Conservation (phyloP, 257 asterid genomes). For the Solanum medicagineum region DNA sequence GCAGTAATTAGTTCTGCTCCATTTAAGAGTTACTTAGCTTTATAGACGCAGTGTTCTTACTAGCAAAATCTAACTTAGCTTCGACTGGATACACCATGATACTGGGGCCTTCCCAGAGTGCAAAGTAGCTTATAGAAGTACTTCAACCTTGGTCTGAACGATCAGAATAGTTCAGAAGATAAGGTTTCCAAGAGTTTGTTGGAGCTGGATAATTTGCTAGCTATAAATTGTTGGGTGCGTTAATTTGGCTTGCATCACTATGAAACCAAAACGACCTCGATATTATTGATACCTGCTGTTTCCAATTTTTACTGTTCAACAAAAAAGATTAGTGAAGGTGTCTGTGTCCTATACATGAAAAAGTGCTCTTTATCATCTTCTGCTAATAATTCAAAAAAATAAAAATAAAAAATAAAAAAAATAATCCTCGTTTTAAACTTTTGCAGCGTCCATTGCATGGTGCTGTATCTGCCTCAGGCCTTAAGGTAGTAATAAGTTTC, state of each 20-base stretch:
- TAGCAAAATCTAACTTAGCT: not conserved
- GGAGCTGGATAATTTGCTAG: not conserved
- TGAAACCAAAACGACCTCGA: not conserved
- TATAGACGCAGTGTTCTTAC: not conserved
- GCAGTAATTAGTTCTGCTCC: not conserved
- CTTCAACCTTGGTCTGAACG: not conserved
- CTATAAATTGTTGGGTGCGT: not conserved
- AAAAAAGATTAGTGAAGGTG: not conserved
- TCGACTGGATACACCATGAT: not conserved
- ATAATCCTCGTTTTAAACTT: not conserved
- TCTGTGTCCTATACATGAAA: not conserved
- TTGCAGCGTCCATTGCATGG: slow-evolving; percentile 25
- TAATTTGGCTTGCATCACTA: not conserved
- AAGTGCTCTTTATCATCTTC: not conserved
- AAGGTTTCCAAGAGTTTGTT: not conserved
- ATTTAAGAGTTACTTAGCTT: not conserved
- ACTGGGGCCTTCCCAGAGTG: not conserved
- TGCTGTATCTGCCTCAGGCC: slow-evolving; percentile 35
- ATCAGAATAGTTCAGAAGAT: not conserved
- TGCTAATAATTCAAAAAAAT: not conserved
- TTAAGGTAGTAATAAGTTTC: slow-evolving; percentile 35
- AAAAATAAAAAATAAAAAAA: not conserved
- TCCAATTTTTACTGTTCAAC: not conserved
- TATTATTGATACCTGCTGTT: not conserved
- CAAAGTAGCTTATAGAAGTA: not conserved